Conservation (phyloP, 495 filamentous ascomycete genomes). For the Wilcoxina mikolae region DNA sequence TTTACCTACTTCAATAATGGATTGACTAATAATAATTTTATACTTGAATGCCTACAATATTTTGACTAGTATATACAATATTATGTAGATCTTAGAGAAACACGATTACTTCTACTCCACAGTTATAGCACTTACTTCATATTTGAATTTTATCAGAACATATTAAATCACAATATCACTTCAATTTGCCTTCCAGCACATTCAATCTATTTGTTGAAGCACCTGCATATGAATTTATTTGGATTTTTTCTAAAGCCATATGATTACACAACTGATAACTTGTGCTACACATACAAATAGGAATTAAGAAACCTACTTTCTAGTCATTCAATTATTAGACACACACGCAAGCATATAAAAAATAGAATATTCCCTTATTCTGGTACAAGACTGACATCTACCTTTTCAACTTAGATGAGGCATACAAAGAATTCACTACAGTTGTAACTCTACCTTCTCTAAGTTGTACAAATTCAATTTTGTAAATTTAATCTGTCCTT, state of each 20-base stretch:
- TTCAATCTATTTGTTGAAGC: conserved; percentile 26
- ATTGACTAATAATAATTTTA: conserved; percentile 22
- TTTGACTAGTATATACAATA: conserved; percentile 14
- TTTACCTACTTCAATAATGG: conserved; percentile 16
- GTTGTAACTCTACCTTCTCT: too few relatives aligned
- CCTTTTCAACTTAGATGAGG: conserved; percentile 3
- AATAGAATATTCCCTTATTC: background rate
- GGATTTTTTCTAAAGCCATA: conserved; percentile 16
- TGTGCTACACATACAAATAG: background rate
- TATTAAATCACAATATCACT: conserved; percentile 19
- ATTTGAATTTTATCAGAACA: conserved; percentile 21
- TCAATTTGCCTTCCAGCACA: conserved; percentile 25
- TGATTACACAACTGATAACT: conserved; percentile 6
- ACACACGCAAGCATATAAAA: background rate
- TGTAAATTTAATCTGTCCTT: too few relatives aligned
- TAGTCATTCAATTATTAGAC: background rate
- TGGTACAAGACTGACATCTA: conserved; percentile 1
- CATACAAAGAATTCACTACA: background rate
- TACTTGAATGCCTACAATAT: conserved; percentile 19
- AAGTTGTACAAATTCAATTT: too few relatives aligned
- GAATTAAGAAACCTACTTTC: conserved; percentile 6
- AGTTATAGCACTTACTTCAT: conserved; percentile 25
- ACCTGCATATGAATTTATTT: conserved; percentile 26
- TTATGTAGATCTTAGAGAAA: conserved; percentile 4
- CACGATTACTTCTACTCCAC: conserved; percentile 28